Base-by-base conservation (phyloP, 1,284 basidiomycete genomes). In the Cutaneotrichosporon cutaneum region DNA sequence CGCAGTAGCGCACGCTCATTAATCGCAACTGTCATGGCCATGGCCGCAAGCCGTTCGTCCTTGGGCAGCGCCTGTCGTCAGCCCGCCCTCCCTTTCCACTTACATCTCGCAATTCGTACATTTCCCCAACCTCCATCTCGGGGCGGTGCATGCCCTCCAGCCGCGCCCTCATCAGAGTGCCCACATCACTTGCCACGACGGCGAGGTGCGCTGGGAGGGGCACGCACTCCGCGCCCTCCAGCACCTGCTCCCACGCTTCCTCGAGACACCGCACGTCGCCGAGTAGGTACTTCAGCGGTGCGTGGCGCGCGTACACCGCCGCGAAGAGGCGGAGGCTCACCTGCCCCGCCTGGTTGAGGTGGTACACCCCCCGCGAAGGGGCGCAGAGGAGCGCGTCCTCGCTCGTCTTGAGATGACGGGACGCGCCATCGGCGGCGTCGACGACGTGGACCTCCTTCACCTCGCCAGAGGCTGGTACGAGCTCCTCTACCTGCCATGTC, bases 1-100 rank as follows among this genome's bases (percentile, higher is more conserved):
- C 63, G 54, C 11, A 80, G 50, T 30, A 79, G 67, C 13, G 69
- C 67, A 22, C 73, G 60, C 63, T 80, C 79, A 54, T 77, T 71
- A 45, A 77, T 70, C 9, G 70, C 61, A 10, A 79, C 36, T 0
- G 71, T 76, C 58, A 79, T 62, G 0, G 75, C 77, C 71, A 77
- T 74, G 9, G 62, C 24, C 59, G 70, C 68, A 11, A 70, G 60
- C 4, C 52, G 44, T 1, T 60, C 61, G 3, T 66, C 59, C 1
- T n/a, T 6, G 1, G 58, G 50, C 1, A 73, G 64, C 11, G 58
- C 59, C 72, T 70, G 63, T 32, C 26, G 44, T 60, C 58, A 62
- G 30, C 30, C 6, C 22, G 18, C 10, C 27, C 42, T 18, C 5
- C 3, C 27, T 6, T 21, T 24, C 4, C 10, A 66, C 72, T 68